Evolutionary conservation across 1,284 basidiomycete genomes (phyloP), one percentile per base, ranked within the genome.

Genomic region (Inonotus hispidus): DNA sequence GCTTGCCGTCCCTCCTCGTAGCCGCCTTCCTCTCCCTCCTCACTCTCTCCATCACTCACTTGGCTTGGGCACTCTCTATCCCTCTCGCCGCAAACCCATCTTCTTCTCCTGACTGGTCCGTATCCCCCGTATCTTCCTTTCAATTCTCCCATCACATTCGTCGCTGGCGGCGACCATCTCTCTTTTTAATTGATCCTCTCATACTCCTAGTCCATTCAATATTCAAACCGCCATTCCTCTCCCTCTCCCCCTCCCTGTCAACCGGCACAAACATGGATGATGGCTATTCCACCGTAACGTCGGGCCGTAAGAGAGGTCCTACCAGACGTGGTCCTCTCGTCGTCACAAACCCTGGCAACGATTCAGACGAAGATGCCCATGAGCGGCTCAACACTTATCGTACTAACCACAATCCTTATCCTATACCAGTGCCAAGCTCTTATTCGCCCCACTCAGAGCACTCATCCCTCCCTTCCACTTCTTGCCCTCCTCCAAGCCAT

Each of bases 281-380:
- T 47, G 45, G 37, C 29, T 56, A 54, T 25, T 64, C 63, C 13
- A 35, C 49, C 39, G 19, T 43, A 16, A 47, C 23, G 41, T 25
- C 53, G 41, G 52, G 59, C 37, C 57, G 56, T 35, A 59, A 32
- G 37, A 59, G 58, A 59, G 50, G 25, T 58, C 59, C 50, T 52
- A 8, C 25, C 14, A 52, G 53, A n/a, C 45, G 55, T 25, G 60
- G 57, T 27, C 64, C 64, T 11, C 46, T 64, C 53, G 58, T 64
- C 54, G 63, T 67, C 27, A 63, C 62, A 23, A 65, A 65, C 55
- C 59, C 61, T 11, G 61, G 58, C 29, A 61, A 62, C 45, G 63
- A 64, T 25, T 63, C 65, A 16, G 65, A 66, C 41, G 62, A 63
- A 10, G 62, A 63, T 39, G 37, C 27, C 21, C 50, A 19, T n/a